Evolutionary conservation across 495 filamentous ascomycete species (phyloP), one percentile per base, ranked within the genome.

Genomic region (Annulohypoxylon bovei): DNA sequence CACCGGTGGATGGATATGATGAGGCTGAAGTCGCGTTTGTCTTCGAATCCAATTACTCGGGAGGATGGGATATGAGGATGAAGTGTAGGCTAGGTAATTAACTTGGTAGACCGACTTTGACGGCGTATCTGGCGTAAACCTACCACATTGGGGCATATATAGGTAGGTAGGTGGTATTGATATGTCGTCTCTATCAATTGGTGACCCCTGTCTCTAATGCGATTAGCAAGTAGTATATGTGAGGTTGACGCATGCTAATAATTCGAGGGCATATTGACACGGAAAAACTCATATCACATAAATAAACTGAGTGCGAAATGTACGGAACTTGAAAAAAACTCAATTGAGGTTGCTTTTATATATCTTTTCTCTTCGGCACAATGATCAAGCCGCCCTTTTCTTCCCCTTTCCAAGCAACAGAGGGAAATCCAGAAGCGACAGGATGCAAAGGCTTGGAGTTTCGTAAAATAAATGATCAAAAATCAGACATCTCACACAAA

Each of bases 341-440:
- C 39, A 57, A 72, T 68, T 72, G 70, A 68, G 54, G 30, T 68
- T 68, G 47, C 47, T 55, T 64, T 59, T 47, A 54, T 35, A 14
- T 25, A 56, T 55, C 8, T 42, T 62, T 67, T 53, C 42, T 59
- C 54, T 42, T 52, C 53, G 9, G 42, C 46, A 44, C 49, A 58
- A 61, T 20, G 18, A 35, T 44, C 40, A 23, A 64, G 53, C 44
- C 39, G 23, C 20, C 44, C 16, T 55, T 4, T 37, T 30, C 25
- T 56, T 33, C 33, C 23, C 58, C 12, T 65, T 68, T 72, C 59
- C 64, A 68, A 64, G 58, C 55, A 68, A 28, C 14, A 23, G 55
- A 55, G n/a, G 42, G 60, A 63, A 56, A 67, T 68, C 18, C 30
- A 35, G 54, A 65, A 57, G 70, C 59, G 32, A 65, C 46, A 20